phyloP scores from a whole-genome alignment of 2,329 filamentous ascomycete species.

The Fusarium sp. region DNA sequence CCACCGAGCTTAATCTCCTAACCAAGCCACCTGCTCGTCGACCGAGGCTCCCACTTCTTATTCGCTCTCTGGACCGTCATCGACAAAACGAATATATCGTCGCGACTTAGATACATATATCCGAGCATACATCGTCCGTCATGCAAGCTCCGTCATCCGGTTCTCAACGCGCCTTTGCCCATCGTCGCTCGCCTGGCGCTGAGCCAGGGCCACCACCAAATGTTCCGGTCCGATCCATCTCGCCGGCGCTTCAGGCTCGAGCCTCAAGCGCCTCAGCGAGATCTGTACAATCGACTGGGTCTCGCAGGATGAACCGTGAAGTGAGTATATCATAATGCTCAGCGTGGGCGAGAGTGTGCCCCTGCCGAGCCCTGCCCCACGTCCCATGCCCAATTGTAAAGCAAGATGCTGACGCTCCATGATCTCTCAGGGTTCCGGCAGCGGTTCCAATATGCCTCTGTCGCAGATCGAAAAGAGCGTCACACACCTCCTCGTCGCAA shows the following conservation, averaged over 20 bases:
- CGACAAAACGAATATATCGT: slow-evolving; percentile 1
- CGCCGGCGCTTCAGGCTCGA: slow-evolving; percentile 70
- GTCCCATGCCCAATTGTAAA: slow-evolving; percentile 23
- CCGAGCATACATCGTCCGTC: slow-evolving; percentile 6
- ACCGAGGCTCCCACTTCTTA: not conserved
- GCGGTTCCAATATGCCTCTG: slow-evolving; percentile 75
- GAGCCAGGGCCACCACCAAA: slow-evolving; percentile 67
- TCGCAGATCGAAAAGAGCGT: slow-evolving; percentile 99
- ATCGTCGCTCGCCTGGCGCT: slow-evolving; percentile 70
- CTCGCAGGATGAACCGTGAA: slow-evolving; percentile 48
- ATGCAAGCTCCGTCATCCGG: slow-evolving; percentile 42
- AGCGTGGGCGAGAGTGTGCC: slow-evolving; percentile 18
- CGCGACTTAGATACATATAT: slow-evolving; percentile 4
- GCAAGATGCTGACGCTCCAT: slow-evolving; percentile 37
- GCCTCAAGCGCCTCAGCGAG: slow-evolving; percentile 74
- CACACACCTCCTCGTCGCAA: slow-evolving; percentile 95
- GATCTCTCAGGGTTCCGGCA: slow-evolving; percentile 57
- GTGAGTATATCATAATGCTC: slow-evolving; percentile 38
- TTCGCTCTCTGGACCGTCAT: not conserved
- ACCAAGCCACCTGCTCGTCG: not conserved
- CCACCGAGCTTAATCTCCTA: slow-evolving; percentile 12
- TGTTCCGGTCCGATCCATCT: slow-evolving; percentile 66
- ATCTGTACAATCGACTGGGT: slow-evolving; percentile 56
- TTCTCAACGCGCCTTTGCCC: slow-evolving; percentile 61
- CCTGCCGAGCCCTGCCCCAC: slow-evolving; percentile 35